phyloP scores from a whole-genome alignment of 805 yeast species.

The Priceomyces melissophilus region DNA sequence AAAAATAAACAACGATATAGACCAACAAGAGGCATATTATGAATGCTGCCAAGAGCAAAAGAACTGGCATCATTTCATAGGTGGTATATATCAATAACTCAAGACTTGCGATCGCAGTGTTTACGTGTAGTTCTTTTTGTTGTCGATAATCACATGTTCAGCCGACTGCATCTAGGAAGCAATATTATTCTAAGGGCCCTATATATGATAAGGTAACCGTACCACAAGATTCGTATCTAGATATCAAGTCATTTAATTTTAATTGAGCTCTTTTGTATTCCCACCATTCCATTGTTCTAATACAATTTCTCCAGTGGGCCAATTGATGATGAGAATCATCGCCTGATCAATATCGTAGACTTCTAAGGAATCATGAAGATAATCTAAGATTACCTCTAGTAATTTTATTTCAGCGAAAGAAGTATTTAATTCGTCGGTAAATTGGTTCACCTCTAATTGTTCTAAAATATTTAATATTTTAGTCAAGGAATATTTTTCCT shows the following conservation, averaged over 20 bases:
- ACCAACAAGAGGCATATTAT: conserved; percentile 12
- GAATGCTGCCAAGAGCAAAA: too few relatives aligned
- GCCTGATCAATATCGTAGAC: neutral
- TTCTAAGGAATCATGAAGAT: neutral
- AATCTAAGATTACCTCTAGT: neutral
- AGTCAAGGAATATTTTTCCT: too few relatives aligned
- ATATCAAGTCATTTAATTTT: neutral
- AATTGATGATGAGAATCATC: neutral
- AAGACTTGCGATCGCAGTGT: too few relatives aligned
- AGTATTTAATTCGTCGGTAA: neutral
- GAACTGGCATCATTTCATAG: too few relatives aligned
- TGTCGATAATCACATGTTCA: too few relatives aligned
- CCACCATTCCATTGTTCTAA: neutral
- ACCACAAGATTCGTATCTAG: neutral
- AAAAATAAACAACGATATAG: conserved; percentile 40
- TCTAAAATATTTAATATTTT: too few relatives aligned
- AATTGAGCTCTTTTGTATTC: too few relatives aligned
- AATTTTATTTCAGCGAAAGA: neutral
- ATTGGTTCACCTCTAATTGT: too few relatives aligned
- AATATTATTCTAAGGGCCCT: neutral
- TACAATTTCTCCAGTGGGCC: neutral
- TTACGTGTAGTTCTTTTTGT: too few relatives aligned
- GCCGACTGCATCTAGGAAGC: too few relatives aligned
- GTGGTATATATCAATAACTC: too few relatives aligned
- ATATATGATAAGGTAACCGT: neutral